Evolutionary conservation across 2,329 filamentous ascomycete genomes (phyloP).

Genomic region (Sporothrix schenckii): DNA sequence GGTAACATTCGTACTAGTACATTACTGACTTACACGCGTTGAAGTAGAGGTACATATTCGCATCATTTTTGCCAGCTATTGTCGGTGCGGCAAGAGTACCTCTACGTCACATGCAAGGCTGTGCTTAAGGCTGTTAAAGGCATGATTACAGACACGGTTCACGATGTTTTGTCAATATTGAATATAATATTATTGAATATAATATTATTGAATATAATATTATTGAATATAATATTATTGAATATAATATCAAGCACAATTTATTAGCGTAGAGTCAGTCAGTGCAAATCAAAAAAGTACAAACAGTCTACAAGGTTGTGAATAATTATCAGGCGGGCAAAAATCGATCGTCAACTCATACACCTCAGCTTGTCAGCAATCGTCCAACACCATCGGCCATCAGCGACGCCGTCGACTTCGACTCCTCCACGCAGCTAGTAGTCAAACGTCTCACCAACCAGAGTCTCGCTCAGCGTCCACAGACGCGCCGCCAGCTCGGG

Average conservation of each 20-base stretch:
- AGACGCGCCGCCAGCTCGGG: constrained; percentile 45
- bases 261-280: background rate
- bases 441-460: constrained; percentile 44
- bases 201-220: too few species aligned
- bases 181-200: background rate
- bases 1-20: background rate
- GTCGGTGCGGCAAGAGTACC: background rate
- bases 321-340: background rate
- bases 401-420: too few species aligned
- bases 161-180: background rate
- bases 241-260: background rate
- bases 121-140: background rate
- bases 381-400: background rate
- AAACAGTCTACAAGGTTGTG: too few species aligned
- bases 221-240: too few species aligned
- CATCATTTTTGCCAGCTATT: background rate
- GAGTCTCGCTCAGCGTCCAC: constrained; percentile 50
- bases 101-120: constrained; percentile 13
- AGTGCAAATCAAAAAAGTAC: background rate
- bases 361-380: background rate
- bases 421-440: constrained; percentile 10
- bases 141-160: constrained; percentile 14
- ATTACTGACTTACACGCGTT: constrained; percentile 4
- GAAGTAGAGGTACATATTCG: constrained; percentile 15
- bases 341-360: background rate